Conservation (phyloP, 805 yeast genomes). For the Suhomyces canberraensis region DNA sequence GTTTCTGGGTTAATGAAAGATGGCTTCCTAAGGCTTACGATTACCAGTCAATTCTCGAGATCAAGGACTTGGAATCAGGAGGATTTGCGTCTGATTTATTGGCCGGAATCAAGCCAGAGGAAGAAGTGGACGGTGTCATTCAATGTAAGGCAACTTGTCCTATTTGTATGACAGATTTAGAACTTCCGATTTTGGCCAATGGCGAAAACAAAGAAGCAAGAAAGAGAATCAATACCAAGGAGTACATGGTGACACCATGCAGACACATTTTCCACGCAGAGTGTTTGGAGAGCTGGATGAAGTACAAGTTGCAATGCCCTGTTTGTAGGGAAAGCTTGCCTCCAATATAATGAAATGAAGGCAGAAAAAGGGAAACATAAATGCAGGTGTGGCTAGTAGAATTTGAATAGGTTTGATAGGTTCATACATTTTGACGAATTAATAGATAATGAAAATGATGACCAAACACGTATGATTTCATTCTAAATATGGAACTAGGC, state of each 20-base stretch:
- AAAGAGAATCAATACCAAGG: conserved; percentile 10
- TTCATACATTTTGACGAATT: too few species aligned
- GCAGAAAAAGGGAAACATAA: not conserved
- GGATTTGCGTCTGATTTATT: conserved; percentile 51
- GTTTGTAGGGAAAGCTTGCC: conserved; percentile 86
- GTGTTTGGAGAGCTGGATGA: conserved; percentile 94
- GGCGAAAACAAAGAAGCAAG: conserved; percentile 12
- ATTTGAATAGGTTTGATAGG: too few species aligned
- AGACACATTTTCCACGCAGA: conserved; percentile 83
- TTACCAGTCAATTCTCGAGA: conserved; percentile 67
- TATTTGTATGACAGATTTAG: conserved; percentile 83
- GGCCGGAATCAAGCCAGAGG: conserved; percentile 26
- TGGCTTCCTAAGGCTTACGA: conserved; percentile 80
- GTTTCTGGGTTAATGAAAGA: conserved; percentile 77
- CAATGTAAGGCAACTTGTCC: conserved; percentile 70
- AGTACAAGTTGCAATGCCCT: conserved; percentile 88
- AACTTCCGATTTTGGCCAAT: conserved; percentile 43
- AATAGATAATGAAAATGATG: too few species aligned
- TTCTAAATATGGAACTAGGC: too few species aligned
- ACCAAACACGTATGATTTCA: too few species aligned
- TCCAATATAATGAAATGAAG: conserved; percentile 52
- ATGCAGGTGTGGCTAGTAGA: not conserved
- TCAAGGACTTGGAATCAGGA: conserved; percentile 60
- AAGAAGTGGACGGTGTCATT: conserved; percentile 23
- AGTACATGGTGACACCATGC: conserved; percentile 87